Percentiles rank a stretch among this genome's conserved stretches.
These are phyloP conservation scores for Aspergillus sp. DNA, from an alignment of 2,329 filamentous ascomycete genomes.

Conservation along the genomic window DNA sequence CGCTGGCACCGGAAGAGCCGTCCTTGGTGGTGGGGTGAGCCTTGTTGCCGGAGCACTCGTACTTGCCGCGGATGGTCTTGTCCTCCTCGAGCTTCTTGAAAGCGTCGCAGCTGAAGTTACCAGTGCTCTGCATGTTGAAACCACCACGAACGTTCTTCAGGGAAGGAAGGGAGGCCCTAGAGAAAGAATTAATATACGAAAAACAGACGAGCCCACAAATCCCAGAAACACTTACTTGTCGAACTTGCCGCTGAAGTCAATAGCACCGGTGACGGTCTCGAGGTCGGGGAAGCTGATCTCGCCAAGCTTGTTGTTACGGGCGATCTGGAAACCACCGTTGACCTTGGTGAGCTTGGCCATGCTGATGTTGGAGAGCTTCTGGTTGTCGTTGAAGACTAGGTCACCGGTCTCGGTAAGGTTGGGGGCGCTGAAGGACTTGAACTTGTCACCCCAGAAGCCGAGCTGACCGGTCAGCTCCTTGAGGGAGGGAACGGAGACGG, in stretches of 20 bases:
- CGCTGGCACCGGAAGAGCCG: constrained; percentile 30
- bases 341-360: constrained; percentile 68
- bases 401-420: constrained; percentile 51
- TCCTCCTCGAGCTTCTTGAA: constrained; percentile 50
- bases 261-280: constrained; percentile 69
- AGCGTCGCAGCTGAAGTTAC: constrained; percentile 58
- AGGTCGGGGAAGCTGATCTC: constrained; percentile 68
- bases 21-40: constrained; percentile 37
- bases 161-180: constrained; percentile 68
- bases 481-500: constrained; percentile 71
- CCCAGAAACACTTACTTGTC: constrained; percentile 62
- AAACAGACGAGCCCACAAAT: neutral
- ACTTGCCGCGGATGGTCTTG: constrained; percentile 48
- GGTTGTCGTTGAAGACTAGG: constrained; percentile 59
- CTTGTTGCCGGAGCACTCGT: constrained; percentile 43
- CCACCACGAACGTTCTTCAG: constrained; percentile 69
- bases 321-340: constrained; percentile 77
- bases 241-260: constrained; percentile 85
- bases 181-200: constrained; percentile 31
- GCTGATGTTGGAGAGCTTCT: constrained; percentile 67
- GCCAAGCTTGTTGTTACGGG: constrained; percentile 80
- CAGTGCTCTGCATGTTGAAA: constrained; percentile 68
- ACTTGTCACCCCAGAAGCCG: constrained; percentile 75
- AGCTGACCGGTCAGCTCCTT: constrained; percentile 72
- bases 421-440: constrained; percentile 45